Base-by-base conservation (phyloP, 257 asterid genomes). In the Nicotiana benthamiana region DNA sequence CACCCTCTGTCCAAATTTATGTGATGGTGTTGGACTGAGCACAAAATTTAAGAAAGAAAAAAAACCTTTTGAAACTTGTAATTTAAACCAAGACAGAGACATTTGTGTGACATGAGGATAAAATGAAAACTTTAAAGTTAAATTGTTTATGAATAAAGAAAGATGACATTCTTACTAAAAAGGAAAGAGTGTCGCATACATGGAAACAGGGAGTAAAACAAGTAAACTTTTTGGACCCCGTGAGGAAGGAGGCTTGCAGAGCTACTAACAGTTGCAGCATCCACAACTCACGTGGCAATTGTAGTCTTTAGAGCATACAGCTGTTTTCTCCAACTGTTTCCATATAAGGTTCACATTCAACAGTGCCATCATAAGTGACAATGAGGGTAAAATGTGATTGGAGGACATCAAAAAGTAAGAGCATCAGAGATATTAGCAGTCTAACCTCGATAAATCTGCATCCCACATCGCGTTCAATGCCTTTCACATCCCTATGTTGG, bases 391-490 rank as follows among this genome's bases (percentile, higher is more conserved):
- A 26, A 74, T 46, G 16, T 48, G 61, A 13, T 22, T 48, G 51
- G 40, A 46, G 20, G 79, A 48, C 5, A 4, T 48, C 40, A 46
- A 48, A 70, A 48, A 15, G 24, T 48, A 48, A 48, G 28, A 9
- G 79, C 24, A 74, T 15, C 61, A 24, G 34, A 9, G n/a, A 74
- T 68, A 15, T 74, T 15, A 26, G 43, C 24, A 52, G 17, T 66
- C 82, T 63, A 74, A 82, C 81, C 85, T 78, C 82, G n/a, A 43
- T 56, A 79, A 82, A 82, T 78, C 28, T 77, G 81, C 85, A 78
- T 67, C 85, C 85, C 51, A 82, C 85, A 6, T 82, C 85, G 11
- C 82, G 85, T 24, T 79, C 83, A 60, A 82, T 82, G 46, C 82
- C 82, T 79, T 78, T 77, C 59, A 78, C 85, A 43, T 82, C 85